Evolutionary conservation across 768 basidiomycete species (phyloP).

Genomic region (Amanita polypyramis): DNA sequence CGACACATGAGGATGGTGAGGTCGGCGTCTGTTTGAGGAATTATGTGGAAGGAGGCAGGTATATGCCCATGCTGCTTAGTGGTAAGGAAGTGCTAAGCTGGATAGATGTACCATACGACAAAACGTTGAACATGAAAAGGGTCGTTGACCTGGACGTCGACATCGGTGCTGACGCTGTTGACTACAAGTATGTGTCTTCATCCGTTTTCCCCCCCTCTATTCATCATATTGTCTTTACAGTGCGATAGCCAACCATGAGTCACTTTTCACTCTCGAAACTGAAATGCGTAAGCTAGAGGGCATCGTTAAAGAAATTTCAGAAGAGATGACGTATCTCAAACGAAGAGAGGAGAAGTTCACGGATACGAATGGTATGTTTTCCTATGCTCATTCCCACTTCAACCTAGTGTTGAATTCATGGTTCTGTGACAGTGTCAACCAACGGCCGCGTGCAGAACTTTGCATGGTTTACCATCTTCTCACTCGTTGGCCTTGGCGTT

Average conservation of each 20-base stretch:
- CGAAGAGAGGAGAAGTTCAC: conserved; percentile 82
- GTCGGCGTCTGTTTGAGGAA: conserved; percentile 95
- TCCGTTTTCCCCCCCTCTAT: neutral
- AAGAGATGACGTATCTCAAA: conserved; percentile 90
- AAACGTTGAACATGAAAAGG: conserved; percentile 42
- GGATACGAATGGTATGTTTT: conserved; percentile 73
- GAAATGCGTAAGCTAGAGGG: conserved; percentile 99
- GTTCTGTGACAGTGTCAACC: conserved; percentile 61
- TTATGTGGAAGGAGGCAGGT: conserved; percentile 60
- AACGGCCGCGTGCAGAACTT: conserved; percentile 88
- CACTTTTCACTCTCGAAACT: conserved; percentile 87
- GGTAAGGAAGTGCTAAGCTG: conserved; percentile 1
- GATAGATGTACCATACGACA: conserved; percentile 35
- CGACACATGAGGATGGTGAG: conserved; percentile 87
- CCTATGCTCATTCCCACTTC: neutral
- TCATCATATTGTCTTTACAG: conserved; percentile 27
- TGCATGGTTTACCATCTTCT: conserved; percentile 77
- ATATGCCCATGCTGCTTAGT: neutral
- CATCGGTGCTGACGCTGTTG: conserved; percentile 96
- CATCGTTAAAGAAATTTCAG: conserved; percentile 86
- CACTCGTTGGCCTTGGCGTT: conserved; percentile 68
- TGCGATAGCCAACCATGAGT: conserved; percentile 98
- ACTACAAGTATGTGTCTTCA: conserved; percentile 76
- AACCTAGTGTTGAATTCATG: conserved; percentile 3
- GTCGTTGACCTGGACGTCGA: conserved; percentile 92